Evolutionary conservation across 2,329 filamentous ascomycete species (phyloP).

Genomic region (Malbranchea zuffiana): DNA sequence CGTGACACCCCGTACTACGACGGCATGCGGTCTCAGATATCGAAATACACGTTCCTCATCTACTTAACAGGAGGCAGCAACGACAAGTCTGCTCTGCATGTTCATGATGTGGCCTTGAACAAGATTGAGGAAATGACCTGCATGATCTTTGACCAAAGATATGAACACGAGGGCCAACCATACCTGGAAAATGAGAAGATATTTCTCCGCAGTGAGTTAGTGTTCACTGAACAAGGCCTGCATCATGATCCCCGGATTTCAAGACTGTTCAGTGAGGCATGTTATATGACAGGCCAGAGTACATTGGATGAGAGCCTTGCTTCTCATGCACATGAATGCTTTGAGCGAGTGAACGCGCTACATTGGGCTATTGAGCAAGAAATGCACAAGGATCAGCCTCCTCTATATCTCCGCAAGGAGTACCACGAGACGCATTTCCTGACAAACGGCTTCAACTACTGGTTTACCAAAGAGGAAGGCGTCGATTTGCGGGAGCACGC

Average conservation of each 20-base stretch:
- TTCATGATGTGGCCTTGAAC: not conserved
- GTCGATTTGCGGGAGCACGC: not conserved
- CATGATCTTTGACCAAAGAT: not conserved
- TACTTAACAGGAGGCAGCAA: not conserved
- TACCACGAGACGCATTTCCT: not conserved
- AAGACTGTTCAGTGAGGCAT: not conserved
- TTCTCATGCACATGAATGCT: not conserved
- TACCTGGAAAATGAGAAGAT: not conserved
- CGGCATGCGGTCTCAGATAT: not conserved
- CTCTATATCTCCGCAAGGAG: not conserved
- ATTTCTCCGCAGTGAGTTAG: not conserved
- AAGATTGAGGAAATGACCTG: not conserved
- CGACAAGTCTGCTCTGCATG: not conserved
- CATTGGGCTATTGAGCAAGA: not conserved
- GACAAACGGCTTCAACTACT: not conserved
- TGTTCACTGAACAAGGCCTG: not conserved
- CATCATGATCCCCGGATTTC: not conserved
- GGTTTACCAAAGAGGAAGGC: not conserved
- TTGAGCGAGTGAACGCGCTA: not conserved
- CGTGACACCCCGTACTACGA: not conserved
- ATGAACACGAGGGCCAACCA: not conserved
- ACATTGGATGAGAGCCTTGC: not conserved
- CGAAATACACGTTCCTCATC: not conserved
- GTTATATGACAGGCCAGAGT: constrained; percentile 1
- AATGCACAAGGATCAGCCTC: not conserved